phyloP scores from a whole-genome alignment of 768 basidiomycete species.

The Mycena pura region DNA sequence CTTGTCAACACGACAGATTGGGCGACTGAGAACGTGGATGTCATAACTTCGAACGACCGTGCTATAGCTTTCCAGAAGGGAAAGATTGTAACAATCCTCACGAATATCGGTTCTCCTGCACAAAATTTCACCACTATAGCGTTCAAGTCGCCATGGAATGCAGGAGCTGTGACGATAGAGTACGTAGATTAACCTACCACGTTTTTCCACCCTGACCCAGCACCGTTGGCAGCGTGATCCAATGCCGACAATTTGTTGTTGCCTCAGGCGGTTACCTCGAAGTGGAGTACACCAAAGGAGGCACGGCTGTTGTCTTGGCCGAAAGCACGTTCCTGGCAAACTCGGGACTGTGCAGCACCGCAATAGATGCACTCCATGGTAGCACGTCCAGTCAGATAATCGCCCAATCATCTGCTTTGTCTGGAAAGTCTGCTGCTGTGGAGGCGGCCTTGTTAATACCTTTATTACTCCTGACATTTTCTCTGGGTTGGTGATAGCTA shows the following conservation, averaged over 20 bases:
- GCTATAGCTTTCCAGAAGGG: constrained; percentile 74
- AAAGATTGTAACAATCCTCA: constrained; percentile 63
- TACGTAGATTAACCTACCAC: constrained; percentile 40
- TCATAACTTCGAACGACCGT: constrained; percentile 56
- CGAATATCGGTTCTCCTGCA: constrained; percentile 77
- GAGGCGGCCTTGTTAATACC: background rate
- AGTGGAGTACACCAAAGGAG: constrained; percentile 69
- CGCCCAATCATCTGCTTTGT: constrained; percentile 7
- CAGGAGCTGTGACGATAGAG: constrained; percentile 62
- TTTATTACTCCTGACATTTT: constrained; percentile 10
- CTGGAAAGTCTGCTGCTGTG: background rate
- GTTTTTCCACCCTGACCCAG: background rate
- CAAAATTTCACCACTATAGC: constrained; percentile 60
- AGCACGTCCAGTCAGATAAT: background rate
- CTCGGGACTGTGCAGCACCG: constrained; percentile 46
- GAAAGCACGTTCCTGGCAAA: constrained; percentile 44
- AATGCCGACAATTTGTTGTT: constrained; percentile 71
- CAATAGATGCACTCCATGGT: constrained; percentile 6
- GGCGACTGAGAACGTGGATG: constrained; percentile 55
- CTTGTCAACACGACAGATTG: constrained; percentile 63
- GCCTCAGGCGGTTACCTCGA: constrained; percentile 69
- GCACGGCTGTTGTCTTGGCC: constrained; percentile 62
- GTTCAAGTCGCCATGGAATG: constrained; percentile 61
- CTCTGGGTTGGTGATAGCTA: constrained; percentile 8
- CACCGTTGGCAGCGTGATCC: constrained; percentile 54